Conservation (phyloP, 2,329 filamentous ascomycete genomes). For the Scleromitrula shiraiana region DNA sequence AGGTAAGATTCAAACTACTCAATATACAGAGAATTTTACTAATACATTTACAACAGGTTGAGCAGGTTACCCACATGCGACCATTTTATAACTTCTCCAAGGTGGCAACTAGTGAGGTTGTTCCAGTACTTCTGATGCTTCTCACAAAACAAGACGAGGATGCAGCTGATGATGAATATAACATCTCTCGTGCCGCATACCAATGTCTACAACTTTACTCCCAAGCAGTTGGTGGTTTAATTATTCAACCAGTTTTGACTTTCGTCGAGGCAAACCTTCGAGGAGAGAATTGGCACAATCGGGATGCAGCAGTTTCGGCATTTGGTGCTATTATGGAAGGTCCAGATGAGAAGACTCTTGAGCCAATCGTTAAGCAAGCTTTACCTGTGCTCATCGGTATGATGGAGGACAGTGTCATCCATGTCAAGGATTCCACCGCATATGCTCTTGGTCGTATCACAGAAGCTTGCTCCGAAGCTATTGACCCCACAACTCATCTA, state of each 20-base stretch:
- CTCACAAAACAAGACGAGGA: conserved; percentile 98
- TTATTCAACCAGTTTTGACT: conserved; percentile 77
- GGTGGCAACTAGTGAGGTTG: conserved; percentile 87
- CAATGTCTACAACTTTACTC: conserved; percentile 94
- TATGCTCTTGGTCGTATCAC: conserved; percentile 95
- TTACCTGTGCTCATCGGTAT: conserved; percentile 80
- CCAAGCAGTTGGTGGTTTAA: conserved; percentile 76
- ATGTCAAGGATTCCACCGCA: conserved; percentile 92
- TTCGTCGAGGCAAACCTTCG: conserved; percentile 92
- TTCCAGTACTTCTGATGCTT: conserved; percentile 80
- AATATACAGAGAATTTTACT: background rate
- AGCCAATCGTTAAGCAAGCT: conserved; percentile 92
- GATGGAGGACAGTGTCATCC: conserved; percentile 84
- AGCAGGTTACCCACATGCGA: conserved; percentile 51
- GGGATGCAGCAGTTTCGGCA: conserved; percentile 92
- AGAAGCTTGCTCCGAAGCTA: conserved; percentile 83
- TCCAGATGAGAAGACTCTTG: conserved; percentile 83
- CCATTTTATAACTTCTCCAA: conserved; percentile 94
- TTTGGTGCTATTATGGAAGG: conserved; percentile 99
- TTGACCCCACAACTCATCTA: conserved; percentile 77
- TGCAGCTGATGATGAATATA: conserved; percentile 94
- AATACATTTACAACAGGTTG: conserved; percentile 17
- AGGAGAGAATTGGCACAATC: conserved; percentile 85
- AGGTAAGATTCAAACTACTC: conserved; percentile 40
- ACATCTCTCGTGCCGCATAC: conserved; percentile 88